phyloP scores from a whole-genome alignment of 352 stramenopile genomes.

The Globisporangium sylvaticum region DNA sequence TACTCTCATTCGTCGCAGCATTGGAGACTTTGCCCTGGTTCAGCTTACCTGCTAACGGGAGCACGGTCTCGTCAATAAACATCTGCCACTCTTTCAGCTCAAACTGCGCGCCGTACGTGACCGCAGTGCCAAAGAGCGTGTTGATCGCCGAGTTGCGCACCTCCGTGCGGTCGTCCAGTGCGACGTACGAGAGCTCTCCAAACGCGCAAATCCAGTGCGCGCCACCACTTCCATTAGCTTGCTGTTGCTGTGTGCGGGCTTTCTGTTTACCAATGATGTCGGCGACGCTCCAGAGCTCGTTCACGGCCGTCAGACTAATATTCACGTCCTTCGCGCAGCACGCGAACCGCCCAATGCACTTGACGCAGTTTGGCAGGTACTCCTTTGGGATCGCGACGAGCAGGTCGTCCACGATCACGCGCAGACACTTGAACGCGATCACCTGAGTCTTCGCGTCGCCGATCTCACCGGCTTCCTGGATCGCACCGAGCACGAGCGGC shows the following conservation, averaged over 20 bases:
- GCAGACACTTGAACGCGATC: constrained; percentile 93
- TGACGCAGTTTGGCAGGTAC: constrained; percentile 74
- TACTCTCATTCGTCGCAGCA: not conserved
- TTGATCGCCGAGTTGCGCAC: constrained; percentile 97
- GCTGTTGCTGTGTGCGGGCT: constrained; percentile 5
- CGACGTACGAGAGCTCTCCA: constrained; percentile 81
- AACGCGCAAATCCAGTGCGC: constrained; percentile 69
- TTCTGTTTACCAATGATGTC: constrained; percentile 79
- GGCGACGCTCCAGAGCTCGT: constrained; percentile 94
- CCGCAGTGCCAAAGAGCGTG: constrained; percentile 95
- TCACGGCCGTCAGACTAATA: constrained; percentile 96
- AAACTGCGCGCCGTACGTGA: constrained; percentile 93
- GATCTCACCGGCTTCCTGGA: constrained; percentile 61
- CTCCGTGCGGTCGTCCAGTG: constrained; percentile 90
- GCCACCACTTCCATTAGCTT: not conserved
- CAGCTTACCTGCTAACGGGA: constrained; percentile 81
- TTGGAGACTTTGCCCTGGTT: constrained; percentile 27
- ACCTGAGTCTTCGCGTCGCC: constrained; percentile 79
- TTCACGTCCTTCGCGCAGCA: constrained; percentile 95
- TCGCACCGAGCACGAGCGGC: constrained; percentile 59
- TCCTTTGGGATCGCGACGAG: constrained; percentile 81
- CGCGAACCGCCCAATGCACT: constrained; percentile 94
- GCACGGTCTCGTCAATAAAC: constrained; percentile 92
- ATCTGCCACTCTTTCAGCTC: constrained; percentile 89
- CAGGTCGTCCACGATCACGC: constrained; percentile 96